Conservation (phyloP, 257 asterid genomes). For the Solanum pimpinellifolium region DNA sequence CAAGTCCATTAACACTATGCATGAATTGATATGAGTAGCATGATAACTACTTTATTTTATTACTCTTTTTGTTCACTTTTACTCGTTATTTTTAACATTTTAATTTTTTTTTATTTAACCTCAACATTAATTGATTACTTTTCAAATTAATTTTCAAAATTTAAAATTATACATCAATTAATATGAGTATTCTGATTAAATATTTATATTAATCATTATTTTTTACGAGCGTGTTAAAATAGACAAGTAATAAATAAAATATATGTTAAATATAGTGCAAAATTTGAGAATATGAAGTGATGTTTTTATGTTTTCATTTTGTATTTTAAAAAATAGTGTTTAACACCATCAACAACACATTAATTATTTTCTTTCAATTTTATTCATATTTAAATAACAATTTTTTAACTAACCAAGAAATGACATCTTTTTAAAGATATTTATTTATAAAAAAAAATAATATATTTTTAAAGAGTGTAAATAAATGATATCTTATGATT, state of each 20-base stretch:
- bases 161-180: neutral
- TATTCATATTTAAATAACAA: neutral
- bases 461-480: neutral
- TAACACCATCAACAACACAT: neutral
- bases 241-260: neutral
- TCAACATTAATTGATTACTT: no score
- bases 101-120: neutral
- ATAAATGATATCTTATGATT: neutral
- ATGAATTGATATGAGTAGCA: no score
- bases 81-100: no score
- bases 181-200: no score
- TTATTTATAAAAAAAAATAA: neutral
- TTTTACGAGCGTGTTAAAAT: no score
- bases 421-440: neutral
- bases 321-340: neutral
- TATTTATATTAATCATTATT: no score
- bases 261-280: neutral
- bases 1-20: neutral
- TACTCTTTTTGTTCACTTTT: neutral
- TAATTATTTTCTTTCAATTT: neutral
- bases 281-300: neutral
- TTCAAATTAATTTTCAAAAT: no score
- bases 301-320: neutral
- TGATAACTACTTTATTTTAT: no score
- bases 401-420: neutral